Evolutionary conservation across 371 early-diverging fungal genomes (phyloP).

Genomic region (Mucor mucedo): DNA sequence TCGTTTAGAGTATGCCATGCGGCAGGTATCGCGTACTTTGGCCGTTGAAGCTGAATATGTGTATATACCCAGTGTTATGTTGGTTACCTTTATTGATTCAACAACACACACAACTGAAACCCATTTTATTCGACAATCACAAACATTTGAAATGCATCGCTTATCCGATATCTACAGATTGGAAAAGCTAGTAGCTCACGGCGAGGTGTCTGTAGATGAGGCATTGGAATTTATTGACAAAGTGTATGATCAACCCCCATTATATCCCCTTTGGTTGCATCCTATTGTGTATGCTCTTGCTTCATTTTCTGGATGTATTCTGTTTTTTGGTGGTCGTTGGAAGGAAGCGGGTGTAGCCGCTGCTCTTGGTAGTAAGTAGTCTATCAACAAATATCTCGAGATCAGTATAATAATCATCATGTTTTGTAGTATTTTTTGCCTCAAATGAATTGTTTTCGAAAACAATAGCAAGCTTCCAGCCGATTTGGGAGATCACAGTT

Average conservation of each 20-base stretch:
- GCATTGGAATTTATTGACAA: constrained; percentile 55
- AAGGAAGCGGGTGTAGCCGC: constrained; percentile 48
- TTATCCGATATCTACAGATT: constrained; percentile 64
- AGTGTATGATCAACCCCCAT: constrained; percentile 41
- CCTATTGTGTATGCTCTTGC: constrained; percentile 55
- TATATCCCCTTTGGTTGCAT: constrained; percentile 57
- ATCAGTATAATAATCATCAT: no score
- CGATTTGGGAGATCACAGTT: constrained; percentile 73
- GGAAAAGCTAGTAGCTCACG: constrained; percentile 52
- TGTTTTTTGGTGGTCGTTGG: constrained; percentile 54
- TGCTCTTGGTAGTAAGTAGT: constrained; percentile 49
- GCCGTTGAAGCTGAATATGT: constrained; percentile 72
- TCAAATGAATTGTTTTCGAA: constrained; percentile 46
- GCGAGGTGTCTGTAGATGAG: constrained; percentile 59
- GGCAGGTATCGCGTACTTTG: constrained; percentile 55
- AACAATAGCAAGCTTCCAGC: constrained; percentile 40
- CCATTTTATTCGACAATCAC: constrained; percentile 64
- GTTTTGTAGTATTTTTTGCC: constrained; percentile 44
- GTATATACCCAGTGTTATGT: constrained; percentile 73
- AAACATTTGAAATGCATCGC: constrained; percentile 73
- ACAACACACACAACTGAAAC: constrained; percentile 80
- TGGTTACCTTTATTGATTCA: constrained; percentile 72
- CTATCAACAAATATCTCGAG: not conserved
- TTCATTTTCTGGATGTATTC: constrained; percentile 51
- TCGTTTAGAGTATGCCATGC: constrained; percentile 62